Evolutionary conservation across 345 rosid genomes (phyloP).

Genomic region (Gossypium herbaceum): DNA sequence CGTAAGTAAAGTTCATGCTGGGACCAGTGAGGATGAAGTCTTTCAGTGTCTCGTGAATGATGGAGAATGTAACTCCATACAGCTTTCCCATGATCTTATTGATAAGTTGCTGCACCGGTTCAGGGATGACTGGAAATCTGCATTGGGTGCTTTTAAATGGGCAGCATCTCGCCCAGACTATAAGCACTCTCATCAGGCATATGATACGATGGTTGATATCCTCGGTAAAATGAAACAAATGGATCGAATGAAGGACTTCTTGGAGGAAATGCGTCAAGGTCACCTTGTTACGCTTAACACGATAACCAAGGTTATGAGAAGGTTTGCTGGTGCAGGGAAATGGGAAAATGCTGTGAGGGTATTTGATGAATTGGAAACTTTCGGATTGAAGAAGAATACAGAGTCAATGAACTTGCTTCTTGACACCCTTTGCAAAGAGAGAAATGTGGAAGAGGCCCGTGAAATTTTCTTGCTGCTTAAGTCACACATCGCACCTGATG

Average conservation of each 20-base stretch:
- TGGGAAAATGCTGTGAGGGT: conserved; percentile 75
- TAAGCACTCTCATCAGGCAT: conserved; percentile 37
- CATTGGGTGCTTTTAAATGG: conserved; percentile 73
- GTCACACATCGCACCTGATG: conserved; percentile 53
- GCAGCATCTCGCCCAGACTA: conserved; percentile 46
- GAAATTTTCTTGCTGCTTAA: conserved; percentile 54
- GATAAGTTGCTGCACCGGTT: conserved; percentile 52
- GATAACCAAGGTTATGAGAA: conserved; percentile 70
- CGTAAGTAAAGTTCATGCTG: conserved; percentile 29
- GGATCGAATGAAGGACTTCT: conserved; percentile 55
- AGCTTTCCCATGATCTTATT: conserved; percentile 43
- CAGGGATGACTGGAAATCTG: conserved; percentile 81
- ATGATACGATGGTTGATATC: conserved; percentile 60
- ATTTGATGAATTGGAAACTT: conserved; percentile 55
- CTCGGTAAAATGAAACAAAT: conserved; percentile 65
- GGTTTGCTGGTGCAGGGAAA: conserved; percentile 68
- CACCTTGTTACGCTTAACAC: conserved; percentile 46
- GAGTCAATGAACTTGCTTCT: conserved; percentile 74
- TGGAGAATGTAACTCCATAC: conserved; percentile 30
- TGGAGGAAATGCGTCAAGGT: conserved; percentile 49
- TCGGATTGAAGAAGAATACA: conserved; percentile 63
- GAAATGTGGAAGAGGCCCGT: conserved; percentile 61
- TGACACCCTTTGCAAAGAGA: conserved; percentile 81
- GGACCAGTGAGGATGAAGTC: conserved; percentile 49
- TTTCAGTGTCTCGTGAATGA: conserved; percentile 37